These are phyloP conservation scores for Talaromyces sp. DNA, from an alignment of 2,329 filamentous ascomycete genomes.

Conservation along the genomic window DNA sequence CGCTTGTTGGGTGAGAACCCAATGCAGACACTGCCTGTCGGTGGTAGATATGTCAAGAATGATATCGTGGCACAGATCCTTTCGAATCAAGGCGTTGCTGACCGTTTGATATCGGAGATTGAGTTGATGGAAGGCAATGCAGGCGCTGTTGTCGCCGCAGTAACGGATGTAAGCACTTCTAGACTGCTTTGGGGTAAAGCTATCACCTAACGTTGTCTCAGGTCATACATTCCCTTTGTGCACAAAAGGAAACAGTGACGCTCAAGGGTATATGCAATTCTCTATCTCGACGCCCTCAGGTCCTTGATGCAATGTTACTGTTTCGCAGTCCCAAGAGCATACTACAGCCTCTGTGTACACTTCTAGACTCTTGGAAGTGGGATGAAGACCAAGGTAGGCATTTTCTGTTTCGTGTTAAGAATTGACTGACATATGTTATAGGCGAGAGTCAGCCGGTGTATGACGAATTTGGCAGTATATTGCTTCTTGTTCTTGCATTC, in stretches of 20 bases:
- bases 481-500: conserved; percentile 55
- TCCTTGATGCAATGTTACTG: conserved; percentile 56
- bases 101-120: conserved; percentile 72
- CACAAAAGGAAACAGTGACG: conserved; percentile 58
- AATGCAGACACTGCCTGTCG: conserved; percentile 69
- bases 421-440: conserved; percentile 22
- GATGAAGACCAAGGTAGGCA: conserved; percentile 55
- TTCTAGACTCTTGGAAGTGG: conserved; percentile 60
- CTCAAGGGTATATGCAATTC: conserved; percentile 57
- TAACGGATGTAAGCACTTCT: conserved; percentile 58
- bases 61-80: conserved; percentile 72
- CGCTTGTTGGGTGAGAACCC: conserved; percentile 77
- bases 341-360: conserved; percentile 53
- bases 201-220: conserved; percentile 18
- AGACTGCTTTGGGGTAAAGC: neutral
- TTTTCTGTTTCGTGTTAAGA: neutral
- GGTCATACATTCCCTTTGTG: conserved; percentile 53
- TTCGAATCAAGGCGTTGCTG: conserved; percentile 67
- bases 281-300: conserved; percentile 51
- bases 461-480: conserved; percentile 59
- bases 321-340: conserved; percentile 55
- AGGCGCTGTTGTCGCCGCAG: conserved; percentile 73
- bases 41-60: conserved; percentile 71
- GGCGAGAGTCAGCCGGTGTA: conserved; percentile 61
- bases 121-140: conserved; percentile 90